These are phyloP conservation scores for Phyllosticta ampelicida DNA, from an alignment of 2,329 filamentous ascomycete genomes.

Conservation along the genomic window DNA sequence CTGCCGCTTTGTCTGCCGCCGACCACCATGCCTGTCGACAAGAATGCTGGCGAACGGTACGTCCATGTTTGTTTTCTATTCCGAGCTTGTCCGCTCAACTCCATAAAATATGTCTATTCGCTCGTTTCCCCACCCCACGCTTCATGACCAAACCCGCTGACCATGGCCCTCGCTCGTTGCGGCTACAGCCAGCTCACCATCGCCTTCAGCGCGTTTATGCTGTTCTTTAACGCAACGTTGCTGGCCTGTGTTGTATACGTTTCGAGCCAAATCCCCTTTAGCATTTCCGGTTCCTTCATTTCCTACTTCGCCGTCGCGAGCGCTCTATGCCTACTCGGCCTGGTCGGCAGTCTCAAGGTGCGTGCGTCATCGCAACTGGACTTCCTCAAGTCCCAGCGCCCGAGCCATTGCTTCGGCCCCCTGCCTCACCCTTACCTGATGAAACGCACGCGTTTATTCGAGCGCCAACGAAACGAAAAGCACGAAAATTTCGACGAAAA, in stretches of 20 bases:
- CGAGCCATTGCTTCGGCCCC: background rate
- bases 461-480: background rate
- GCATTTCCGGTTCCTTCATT: slow-evolving; percentile 23
- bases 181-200: slow-evolving; percentile 11
- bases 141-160: background rate
- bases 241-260: slow-evolving; percentile 18
- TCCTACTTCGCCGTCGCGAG: slow-evolving; percentile 32
- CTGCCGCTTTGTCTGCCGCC: background rate
- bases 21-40: slow-evolving; percentile 4
- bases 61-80: background rate
- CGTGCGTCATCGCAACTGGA: background rate
- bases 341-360: slow-evolving; percentile 36
- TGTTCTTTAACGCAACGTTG: slow-evolving; percentile 20
- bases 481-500: background rate
- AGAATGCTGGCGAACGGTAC: slow-evolving; percentile 3
- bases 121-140: background rate
- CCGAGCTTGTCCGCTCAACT: background rate
- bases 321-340: slow-evolving; percentile 29
- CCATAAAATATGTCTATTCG: background rate
- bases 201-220: slow-evolving; percentile 10
- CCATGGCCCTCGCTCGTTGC: background rate
- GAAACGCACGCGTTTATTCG: background rate
- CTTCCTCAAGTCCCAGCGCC: slow-evolving; percentile 10
- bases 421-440: background rate
- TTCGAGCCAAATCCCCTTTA: slow-evolving; percentile 15